Conservation (phyloP, 228 moss, liverwort and hornwort genomes). For the Sphagnum fallax region DNA sequence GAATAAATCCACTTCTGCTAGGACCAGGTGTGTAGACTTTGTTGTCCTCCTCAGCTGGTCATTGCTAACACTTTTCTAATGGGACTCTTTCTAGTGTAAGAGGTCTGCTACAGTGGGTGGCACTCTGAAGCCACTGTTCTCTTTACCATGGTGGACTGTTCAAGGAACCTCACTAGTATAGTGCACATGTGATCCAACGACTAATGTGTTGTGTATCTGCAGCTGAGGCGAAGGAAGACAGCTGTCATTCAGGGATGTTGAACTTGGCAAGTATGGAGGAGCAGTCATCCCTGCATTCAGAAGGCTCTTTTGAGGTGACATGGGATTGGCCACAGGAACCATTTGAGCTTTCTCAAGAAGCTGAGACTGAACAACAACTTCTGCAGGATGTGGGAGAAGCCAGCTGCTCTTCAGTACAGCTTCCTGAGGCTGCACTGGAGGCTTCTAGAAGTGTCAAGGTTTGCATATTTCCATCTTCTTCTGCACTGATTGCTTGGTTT, state of each 20-base stretch:
- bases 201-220: conserved; percentile 2
- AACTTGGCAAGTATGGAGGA: conserved; percentile 12
- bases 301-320: conserved; percentile 43
- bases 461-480: neutral
- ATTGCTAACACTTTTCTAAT: too few relatives aligned
- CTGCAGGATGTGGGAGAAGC: conserved; percentile 50
- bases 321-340: conserved; percentile 65
- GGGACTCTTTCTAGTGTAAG: too few relatives aligned
- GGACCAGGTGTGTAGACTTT: too few relatives aligned
- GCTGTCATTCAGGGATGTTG: conserved; percentile 14
- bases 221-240: conserved; percentile 35
- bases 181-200: neutral
- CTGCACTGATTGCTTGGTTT: neutral
- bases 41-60: too few relatives aligned
- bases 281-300: conserved; percentile 16
- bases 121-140: too few relatives aligned
- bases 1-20: too few relatives aligned
- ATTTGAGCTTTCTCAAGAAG: conserved; percentile 22
- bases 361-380: conserved; percentile 10
- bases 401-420: conserved; percentile 41
- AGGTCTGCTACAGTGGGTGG: too few relatives aligned
- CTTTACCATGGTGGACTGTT: too few relatives aligned
- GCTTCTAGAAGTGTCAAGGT: conserved; percentile 6
- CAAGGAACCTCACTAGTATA: too few relatives aligned
- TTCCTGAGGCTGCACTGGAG: conserved; percentile 27